Conservation (phyloP, 148 eudicot genomes). For the Camellia granthamiana region DNA sequence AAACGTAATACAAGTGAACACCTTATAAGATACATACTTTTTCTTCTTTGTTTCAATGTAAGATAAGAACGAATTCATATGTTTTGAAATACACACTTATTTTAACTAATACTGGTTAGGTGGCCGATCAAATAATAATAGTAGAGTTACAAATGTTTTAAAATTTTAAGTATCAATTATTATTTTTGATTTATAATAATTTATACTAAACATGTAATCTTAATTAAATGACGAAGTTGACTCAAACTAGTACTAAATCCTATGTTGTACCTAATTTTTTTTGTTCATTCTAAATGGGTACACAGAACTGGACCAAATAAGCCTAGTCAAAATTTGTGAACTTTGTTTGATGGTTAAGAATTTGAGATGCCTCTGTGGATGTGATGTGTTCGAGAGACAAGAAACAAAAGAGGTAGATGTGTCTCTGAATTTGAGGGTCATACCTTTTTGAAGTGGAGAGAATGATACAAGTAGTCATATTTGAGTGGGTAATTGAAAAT, state of each 20-base stretch:
- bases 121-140: no score
- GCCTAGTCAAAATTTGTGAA: neutral
- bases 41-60: no score
- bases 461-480: neutral
- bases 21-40: no score
- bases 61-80: no score
- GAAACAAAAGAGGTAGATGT: neutral
- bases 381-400: neutral
- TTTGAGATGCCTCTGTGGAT: neutral
- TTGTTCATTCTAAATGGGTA: neutral
- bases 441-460: neutral
- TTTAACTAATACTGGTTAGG: no score
- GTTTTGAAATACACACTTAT: no score
- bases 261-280: neutral
- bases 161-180: no score
- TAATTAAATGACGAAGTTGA: no score
- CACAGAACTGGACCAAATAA: neutral
- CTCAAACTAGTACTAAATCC: neutral
- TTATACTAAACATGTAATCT: no score
- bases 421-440: neutral
- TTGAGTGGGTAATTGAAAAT: slow-evolving; percentile 6
- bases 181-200: no score
- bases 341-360: neutral
- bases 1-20: no score
- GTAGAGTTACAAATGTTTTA: no score